Percentiles rank a stretch among this genome's conserved stretches.
These are phyloP conservation scores for Tetrapisispora fleetii DNA, from an alignment of 805 yeast species.

Conservation along the genomic window DNA sequence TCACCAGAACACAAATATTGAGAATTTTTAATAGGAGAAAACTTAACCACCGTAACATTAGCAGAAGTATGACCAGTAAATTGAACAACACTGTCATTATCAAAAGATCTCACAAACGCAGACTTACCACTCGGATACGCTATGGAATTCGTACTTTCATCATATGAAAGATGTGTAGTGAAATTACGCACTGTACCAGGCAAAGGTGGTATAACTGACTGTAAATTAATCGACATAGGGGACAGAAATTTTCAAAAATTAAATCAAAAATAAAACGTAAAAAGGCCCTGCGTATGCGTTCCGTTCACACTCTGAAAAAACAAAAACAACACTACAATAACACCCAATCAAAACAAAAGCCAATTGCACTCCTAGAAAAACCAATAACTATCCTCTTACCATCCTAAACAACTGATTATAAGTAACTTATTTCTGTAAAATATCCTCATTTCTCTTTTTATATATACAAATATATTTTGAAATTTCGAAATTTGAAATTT, in stretches of 20 bases:
- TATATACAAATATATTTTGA: no score
- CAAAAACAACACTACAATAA: no score
- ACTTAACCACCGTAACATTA: constrained; percentile 72
- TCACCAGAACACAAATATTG: constrained; percentile 88
- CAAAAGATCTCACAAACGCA: constrained; percentile 58
- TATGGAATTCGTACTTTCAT: constrained; percentile 53
- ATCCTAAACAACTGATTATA: no score
- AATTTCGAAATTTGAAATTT: no score
- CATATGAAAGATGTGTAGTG: constrained; percentile 66
- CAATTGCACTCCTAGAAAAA: no score
- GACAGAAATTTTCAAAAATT: no score
- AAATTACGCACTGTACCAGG: constrained; percentile 69
- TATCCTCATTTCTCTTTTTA: no score
- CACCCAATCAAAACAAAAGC: no score
- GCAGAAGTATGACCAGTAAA: constrained; percentile 58
- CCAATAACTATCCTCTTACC: no score
- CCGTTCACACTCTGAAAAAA: background rate
- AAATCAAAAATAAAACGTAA: no score
- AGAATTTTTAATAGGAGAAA: constrained; percentile 68
- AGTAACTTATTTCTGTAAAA: no score
- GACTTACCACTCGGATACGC: constrained; percentile 80
- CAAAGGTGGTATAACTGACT: constrained; percentile 54
- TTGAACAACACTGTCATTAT: constrained; percentile 38
- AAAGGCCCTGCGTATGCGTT: no score
- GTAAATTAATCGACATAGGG: constrained; percentile 13